Evolutionary conservation across 2,329 filamentous ascomycete species (phyloP).

Genomic region (Lizonia empirigonia): DNA sequence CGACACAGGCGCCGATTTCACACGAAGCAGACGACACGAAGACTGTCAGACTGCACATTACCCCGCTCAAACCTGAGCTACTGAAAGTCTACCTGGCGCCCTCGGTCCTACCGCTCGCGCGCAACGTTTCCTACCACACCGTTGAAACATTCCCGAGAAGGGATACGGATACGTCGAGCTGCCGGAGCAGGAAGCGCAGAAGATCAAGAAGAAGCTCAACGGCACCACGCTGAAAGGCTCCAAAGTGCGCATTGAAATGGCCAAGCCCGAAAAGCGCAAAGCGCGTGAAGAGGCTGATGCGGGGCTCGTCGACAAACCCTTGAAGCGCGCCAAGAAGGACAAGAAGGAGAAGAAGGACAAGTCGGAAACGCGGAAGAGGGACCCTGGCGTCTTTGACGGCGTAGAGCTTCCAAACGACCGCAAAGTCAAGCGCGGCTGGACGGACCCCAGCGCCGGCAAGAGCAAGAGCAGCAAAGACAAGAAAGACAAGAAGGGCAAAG

Average conservation of each 20-base stretch:
- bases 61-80: slow-evolving; percentile 78
- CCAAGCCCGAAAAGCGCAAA: slow-evolving; percentile 66
- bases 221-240: slow-evolving; percentile 81
- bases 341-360: slow-evolving; percentile 48
- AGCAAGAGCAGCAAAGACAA: slow-evolving; percentile 56
- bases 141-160: slow-evolving; percentile 85
- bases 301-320: slow-evolving; percentile 58
- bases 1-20: slow-evolving; percentile 36
- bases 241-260: slow-evolving; percentile 85
- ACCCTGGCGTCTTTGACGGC: slow-evolving; percentile 65
- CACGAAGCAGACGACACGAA: slow-evolving; percentile 27
- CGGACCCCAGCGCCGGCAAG: slow-evolving; percentile 62
- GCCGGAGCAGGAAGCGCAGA: slow-evolving; percentile 81
- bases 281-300: slow-evolving; percentile 45
- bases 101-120: slow-evolving; percentile 67
- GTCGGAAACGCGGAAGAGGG: slow-evolving; percentile 48
- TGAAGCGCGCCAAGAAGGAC: slow-evolving; percentile 51
- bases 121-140: slow-evolving; percentile 85
- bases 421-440: slow-evolving; percentile 90
- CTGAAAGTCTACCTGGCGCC: slow-evolving; percentile 73
- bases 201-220: slow-evolving; percentile 87
- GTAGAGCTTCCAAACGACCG: slow-evolving; percentile 74
- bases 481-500: slow-evolving; percentile 61
- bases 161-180: slow-evolving; percentile 90
- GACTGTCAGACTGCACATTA: slow-evolving; percentile 76